Base-by-base conservation (phyloP, 2,329 filamentous ascomycete genomes). In the Ceratocystis cacaofunesta region DNA sequence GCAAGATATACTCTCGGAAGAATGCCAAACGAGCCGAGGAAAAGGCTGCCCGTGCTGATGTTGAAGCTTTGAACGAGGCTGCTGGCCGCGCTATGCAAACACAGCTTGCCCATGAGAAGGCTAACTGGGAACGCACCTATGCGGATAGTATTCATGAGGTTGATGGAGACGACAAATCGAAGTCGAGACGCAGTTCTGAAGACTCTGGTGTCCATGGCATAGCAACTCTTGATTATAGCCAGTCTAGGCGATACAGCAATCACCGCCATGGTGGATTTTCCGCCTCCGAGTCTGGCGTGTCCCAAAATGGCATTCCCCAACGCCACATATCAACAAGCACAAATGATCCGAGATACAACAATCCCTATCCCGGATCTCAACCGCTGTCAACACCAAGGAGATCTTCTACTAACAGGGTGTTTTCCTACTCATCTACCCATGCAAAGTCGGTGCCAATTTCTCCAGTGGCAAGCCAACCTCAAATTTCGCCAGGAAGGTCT, bases 61-160 rank as follows among this genome's bases (percentile, higher is more conserved):
- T 85, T 66, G 80, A 86, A 63, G 78, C 77, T 62, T 83, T 87
- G 68, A 89, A 96, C 72, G 84, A 85, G 65, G 84, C 84, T 50
- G 79, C 87, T 2, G 90, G 89, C 2, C 81, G 84, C 64, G 80
- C 83, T 64, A 76, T 90, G 12, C 84, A 89, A 71, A 78, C 82
- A 66, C 75, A 77, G n/a, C 85, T 82, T 64, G 79, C 80, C 10
- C 79, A 79, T 5, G 87, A 90, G 68, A 80, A 83, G 57, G 77
- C 77, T 5, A 77, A 85, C 68, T 96, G 92, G 92, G 92, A 96
- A 72, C 82, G 82, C 5, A 78, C 82, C 1, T 94, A 95, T 69
- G 89, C 88, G 0, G 83, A 43, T 4, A 43, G 52, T 50, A 61
- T 66, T n/a, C 43, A 63, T 17, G 55, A 63, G 22, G 41, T 22